Percentiles rank a stretch among this genome's conserved stretches.
Evolutionary conservation across 2,329 filamentous ascomycete genomes (phyloP).

Genomic region (Aspergillus tanneri): DNA sequence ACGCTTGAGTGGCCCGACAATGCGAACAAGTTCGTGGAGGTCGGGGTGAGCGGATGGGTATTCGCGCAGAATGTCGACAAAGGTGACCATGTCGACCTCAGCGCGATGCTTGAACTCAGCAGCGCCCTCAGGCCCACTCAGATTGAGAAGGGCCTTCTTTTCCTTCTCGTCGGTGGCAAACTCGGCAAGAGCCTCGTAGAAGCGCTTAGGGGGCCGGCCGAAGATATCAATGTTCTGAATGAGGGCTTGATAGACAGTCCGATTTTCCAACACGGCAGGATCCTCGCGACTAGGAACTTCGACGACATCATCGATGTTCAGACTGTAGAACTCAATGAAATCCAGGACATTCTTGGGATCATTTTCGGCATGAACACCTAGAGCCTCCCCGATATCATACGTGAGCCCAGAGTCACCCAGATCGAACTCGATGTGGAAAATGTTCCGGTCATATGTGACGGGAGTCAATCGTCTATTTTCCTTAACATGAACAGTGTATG

Average conservation of each 20-base stretch:
- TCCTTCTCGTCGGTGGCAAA: conserved; percentile 81
- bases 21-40: conserved; percentile 84
- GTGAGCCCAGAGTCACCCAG: conserved; percentile 85
- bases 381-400: conserved; percentile 95
- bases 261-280: conserved; percentile 69
- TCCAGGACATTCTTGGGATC: conserved; percentile 72
- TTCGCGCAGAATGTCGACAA: conserved; percentile 83
- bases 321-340: conserved; percentile 87
- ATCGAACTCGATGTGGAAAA: conserved; percentile 99
- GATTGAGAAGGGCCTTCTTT: conserved; percentile 72
- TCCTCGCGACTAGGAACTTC: conserved; percentile 87
- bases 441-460: conserved; percentile 87
- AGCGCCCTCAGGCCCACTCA: conserved; percentile 76
- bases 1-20: conserved; percentile 89
- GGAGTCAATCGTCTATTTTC: conserved; percentile 95
- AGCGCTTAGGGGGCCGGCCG: conserved; percentile 92
- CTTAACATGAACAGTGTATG: conserved; percentile 82
- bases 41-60: conserved; percentile 84
- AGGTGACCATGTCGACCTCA: conserved; percentile 89
- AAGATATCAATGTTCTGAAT: conserved; percentile 95
- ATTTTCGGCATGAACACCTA: conserved; percentile 95
- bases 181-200: conserved; percentile 89
- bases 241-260: conserved; percentile 89
- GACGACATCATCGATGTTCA: conserved; percentile 80
- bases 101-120: conserved; percentile 88